Conservation (phyloP, 164 flowering plant species). For the Tetracentron sinense region DNA sequence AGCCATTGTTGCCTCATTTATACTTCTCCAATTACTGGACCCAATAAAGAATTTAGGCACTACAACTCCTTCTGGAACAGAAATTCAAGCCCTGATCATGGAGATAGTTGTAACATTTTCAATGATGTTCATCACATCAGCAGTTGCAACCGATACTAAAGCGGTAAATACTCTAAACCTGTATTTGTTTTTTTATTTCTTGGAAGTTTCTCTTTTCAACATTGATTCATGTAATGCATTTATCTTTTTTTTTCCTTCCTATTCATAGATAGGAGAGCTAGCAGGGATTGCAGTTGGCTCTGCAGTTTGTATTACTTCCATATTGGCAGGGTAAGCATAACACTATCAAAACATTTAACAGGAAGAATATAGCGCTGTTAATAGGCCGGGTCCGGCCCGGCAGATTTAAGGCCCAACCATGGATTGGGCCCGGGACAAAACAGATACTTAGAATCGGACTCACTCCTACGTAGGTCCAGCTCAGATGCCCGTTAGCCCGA, state of each 20-base stretch:
- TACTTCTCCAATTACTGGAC: conserved; percentile 42
- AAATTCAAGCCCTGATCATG: conserved; percentile 58
- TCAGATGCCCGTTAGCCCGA: background rate
- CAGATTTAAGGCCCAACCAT: no score
- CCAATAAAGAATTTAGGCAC: conserved; percentile 59
- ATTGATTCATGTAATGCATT: background rate
- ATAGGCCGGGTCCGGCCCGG: no score
- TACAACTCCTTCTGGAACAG: conserved; percentile 64
- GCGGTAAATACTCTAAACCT: conserved; percentile 41
- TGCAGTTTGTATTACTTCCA: conserved; percentile 75
- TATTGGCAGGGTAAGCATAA: conserved; percentile 79
- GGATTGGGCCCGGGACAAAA: no score
- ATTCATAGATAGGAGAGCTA: conserved; percentile 62
- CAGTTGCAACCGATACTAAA: conserved; percentile 79
- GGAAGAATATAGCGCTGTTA: no score
- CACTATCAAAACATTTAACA: background rate
- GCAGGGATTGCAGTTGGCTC: conserved; percentile 90
- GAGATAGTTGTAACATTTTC: conserved; percentile 70
- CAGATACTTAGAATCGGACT: no score
- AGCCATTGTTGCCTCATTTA: conserved; percentile 46
- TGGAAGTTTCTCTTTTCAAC: background rate
- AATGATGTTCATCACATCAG: conserved; percentile 82
- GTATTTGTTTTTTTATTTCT: background rate
- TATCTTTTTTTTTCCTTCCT: background rate
- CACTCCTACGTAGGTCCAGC: background rate